Percentiles rank a stretch among this genome's conserved stretches.
Conservation (phyloP, 495 filamentous ascomycete genomes). For the Podospora bellae-mahoneyi region DNA sequence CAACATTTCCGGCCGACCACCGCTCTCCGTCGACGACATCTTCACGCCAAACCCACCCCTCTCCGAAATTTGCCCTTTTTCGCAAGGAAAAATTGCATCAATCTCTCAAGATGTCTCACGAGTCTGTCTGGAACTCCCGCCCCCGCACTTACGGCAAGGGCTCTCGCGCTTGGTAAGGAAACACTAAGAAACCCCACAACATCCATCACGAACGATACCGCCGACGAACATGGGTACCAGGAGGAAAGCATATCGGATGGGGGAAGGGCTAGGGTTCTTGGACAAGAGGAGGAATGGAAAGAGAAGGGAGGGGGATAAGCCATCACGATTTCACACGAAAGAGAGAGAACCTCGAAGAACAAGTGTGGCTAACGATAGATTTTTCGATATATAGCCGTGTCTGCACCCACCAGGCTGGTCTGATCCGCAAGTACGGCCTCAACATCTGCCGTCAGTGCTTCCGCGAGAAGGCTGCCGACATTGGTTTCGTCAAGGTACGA, state of each 20-base stretch:
- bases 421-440: constrained; percentile 98
- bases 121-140: constrained; percentile 98
- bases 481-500: constrained; percentile 95
- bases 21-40: constrained; percentile 21
- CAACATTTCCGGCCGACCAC: constrained; percentile 18
- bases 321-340: background rate
- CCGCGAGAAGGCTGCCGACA: constrained; percentile 91
- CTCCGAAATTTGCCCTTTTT: constrained; percentile 12
- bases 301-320: constrained; percentile 1
- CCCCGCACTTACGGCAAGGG: constrained; percentile 97
- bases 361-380: constrained; percentile 25
- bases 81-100: constrained; percentile 14
- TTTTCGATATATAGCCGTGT: constrained; percentile 65
- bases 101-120: constrained; percentile 84
- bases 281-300: background rate
- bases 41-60: constrained; percentile 19
- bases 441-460: constrained; percentile 99
- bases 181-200: constrained; percentile 27
- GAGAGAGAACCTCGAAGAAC: constrained; percentile 15
- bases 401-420: constrained; percentile 90
- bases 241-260: constrained; percentile 3
- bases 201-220: constrained; percentile 4
- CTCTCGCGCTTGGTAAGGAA: constrained; percentile 75
- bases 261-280: background rate
- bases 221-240: constrained; percentile 9